Base-by-base conservation (phyloP, 2,329 filamentous ascomycete genomes). In the Alternaria arbusti region DNA sequence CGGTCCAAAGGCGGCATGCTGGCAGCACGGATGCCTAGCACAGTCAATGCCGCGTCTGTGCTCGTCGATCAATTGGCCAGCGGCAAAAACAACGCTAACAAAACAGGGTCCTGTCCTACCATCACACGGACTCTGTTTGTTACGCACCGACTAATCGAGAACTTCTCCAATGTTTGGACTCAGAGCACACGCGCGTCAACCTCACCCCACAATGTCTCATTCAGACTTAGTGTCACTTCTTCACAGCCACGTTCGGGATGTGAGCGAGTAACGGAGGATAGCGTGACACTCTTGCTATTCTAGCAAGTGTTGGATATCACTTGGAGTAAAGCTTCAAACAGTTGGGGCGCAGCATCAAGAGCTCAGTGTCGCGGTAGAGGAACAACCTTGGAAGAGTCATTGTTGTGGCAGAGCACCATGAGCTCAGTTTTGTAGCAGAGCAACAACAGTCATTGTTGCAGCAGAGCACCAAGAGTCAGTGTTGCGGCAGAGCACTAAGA, bases 1-100 rank as follows among this genome's bases (percentile, higher is more conserved):
- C n/a, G 3, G 46, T 17, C 23, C 59, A 62, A 62, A 67, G 65
- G 62, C 62, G 32, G 32, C 32, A 32, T 30, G 28, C 13, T 30
- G 28, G 28, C 28, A 11, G 28, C 28, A 30, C 28, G 12, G 12
- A 30, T 30, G 28, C 28, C 28, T 30, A 13, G 28, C 28, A 30
- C 12, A 10, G 28, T 23, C 6, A 23, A 23, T 23, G 6, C 4
- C 23, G 23, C 23, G 23, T 23, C 23, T 23, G 23, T 23, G 23
- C 23, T 23, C 23, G 6, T 23, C 23, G 6, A 23, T 23, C 23
- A 23, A 23, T 23, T 23, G 6, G 23, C 23, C 23, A 23, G 23
- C 23, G 23, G 23, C 23, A 23, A 23, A 5, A 23, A 23, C 23
- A 6, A 23, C 23, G 23, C 23, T 23, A 23, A 6, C 23, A 23